These are phyloP conservation scores for Nemophila menziesii DNA, from an alignment of 257 asterid species.

Conservation along the genomic window DNA sequence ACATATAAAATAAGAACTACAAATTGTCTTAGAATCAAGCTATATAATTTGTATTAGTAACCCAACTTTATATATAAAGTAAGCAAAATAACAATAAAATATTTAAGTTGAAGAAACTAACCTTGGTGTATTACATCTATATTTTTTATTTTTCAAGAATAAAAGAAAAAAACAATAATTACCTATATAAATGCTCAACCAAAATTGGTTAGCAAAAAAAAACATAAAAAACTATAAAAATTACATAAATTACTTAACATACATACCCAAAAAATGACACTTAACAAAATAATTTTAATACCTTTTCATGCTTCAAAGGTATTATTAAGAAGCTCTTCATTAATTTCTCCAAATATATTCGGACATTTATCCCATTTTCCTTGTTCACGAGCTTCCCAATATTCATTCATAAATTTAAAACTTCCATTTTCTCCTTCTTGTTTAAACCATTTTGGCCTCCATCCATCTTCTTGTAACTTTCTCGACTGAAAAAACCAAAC, in stretches of 20 bases:
- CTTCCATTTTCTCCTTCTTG: constrained; percentile 51
- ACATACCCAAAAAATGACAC: background rate
- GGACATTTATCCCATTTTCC: constrained; percentile 74
- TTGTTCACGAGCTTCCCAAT: constrained; percentile 82
- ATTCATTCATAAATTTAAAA: constrained; percentile 57
- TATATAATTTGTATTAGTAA: no score
- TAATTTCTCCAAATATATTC: constrained; percentile 57
- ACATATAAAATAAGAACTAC: no score
- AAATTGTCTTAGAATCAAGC: no score
- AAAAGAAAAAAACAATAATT: background rate
- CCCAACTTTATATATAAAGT: no score
- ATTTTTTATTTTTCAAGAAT: no score
- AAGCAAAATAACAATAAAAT: no score
- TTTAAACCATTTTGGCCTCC: constrained; percentile 85
- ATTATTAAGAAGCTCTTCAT: constrained; percentile 29
- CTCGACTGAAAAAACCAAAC: constrained; percentile 90
- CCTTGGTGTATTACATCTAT: background rate
- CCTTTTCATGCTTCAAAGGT: constrained; percentile 19
- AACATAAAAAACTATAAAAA: no score
- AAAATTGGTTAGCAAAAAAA: background rate
- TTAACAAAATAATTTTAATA: background rate
- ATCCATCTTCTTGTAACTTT: constrained; percentile 85
- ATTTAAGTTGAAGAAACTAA: no score
- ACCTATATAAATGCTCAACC: background rate
- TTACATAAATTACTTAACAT: no score